Conservation (phyloP, 352 stramenopile genomes). For the Hyaloperonospora brassicae region DNA sequence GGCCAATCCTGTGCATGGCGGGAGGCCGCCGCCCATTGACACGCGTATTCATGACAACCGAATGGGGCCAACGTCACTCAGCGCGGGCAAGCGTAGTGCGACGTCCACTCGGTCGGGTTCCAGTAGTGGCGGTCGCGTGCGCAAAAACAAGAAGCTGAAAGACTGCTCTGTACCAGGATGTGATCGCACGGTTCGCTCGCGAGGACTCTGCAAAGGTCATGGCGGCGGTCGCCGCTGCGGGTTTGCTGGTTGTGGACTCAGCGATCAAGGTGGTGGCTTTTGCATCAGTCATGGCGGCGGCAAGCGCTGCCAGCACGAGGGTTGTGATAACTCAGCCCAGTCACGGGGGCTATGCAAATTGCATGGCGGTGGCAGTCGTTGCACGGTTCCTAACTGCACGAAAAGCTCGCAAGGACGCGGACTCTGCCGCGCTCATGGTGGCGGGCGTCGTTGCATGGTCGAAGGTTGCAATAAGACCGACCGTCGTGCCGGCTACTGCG, state of each 20-base stretch:
- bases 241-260: constrained; percentile 57
- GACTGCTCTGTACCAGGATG: constrained; percentile 73
- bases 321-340: constrained; percentile 77
- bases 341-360: constrained; percentile 77
- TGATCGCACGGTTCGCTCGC: constrained; percentile 65
- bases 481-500: constrained; percentile 63
- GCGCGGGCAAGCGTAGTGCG: constrained; percentile 26
- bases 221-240: constrained; percentile 66
- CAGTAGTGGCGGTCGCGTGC: constrained; percentile 30
- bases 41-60: constrained; percentile 27
- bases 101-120: constrained; percentile 38
- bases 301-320: constrained; percentile 68
- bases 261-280: constrained; percentile 69
- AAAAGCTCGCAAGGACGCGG: constrained; percentile 84
- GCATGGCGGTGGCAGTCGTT: constrained; percentile 70
- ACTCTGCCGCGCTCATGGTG: constrained; percentile 75
- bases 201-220: constrained; percentile 74
- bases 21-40: constrained; percentile 45
- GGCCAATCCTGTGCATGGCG: constrained; percentile 10
- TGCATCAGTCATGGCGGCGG: constrained; percentile 79
- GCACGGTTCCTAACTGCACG: constrained; percentile 68
- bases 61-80: constrained; percentile 20
- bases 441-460: constrained; percentile 73
- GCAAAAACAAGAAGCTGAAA: constrained; percentile 80
- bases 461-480: constrained; percentile 83